phyloP scores from a whole-genome alignment of 306 rosid species.

The Rosa chinensis region DNA sequence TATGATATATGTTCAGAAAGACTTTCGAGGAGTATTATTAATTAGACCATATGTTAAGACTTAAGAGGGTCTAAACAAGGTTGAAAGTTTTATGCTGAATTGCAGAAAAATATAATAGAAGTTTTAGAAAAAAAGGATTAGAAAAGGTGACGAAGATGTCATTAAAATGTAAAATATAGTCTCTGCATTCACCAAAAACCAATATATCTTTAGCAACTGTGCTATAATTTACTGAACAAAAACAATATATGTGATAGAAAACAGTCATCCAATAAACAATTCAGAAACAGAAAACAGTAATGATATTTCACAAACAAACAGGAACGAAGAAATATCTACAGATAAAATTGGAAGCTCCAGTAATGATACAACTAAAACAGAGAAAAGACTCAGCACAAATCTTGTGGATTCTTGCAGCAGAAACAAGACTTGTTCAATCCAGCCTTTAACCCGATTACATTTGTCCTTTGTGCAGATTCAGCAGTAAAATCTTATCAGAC shows the following conservation, averaged over 20 bases:
- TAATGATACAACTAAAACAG: slow-evolving; percentile 1
- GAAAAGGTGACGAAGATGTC: background rate
- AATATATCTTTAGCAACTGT: background rate
- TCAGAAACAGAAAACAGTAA: background rate
- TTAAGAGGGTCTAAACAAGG: background rate
- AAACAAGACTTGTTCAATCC: too few species aligned
- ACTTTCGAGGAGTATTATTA: too few species aligned
- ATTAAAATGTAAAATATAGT: background rate
- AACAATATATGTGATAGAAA: background rate
- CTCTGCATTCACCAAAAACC: background rate
- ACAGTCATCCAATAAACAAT: background rate
- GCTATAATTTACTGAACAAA: background rate
- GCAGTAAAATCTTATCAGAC: background rate
- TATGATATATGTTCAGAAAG: background rate
- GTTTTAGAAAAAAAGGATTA: too few species aligned
- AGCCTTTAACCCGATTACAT: background rate
- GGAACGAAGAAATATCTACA: background rate
- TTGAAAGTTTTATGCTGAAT: background rate
- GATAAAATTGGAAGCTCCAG: background rate
- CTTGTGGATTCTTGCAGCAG: background rate
- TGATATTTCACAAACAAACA: background rate
- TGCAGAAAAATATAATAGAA: too few species aligned
- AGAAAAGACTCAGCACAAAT: background rate
- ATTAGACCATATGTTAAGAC: too few species aligned
- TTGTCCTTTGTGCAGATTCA: background rate